Evolutionary conservation across 192 early-diverging fungal genomes (phyloP).

Genomic region (Geosiphon pyriformis): DNA sequence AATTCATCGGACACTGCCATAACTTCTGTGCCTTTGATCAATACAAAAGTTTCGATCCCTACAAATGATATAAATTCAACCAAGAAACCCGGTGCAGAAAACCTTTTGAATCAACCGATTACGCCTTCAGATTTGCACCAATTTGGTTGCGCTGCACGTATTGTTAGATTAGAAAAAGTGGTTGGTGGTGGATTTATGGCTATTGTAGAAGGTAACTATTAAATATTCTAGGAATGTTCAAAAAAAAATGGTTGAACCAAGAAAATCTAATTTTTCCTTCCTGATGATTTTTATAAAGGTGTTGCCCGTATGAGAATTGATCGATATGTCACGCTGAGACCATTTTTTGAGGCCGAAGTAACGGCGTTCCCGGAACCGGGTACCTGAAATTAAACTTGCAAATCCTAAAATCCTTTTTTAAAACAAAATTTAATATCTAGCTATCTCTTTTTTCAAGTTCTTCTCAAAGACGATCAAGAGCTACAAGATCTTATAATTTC

Average conservation of each 20-base stretch:
- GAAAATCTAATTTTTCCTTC: constrained; percentile 1
- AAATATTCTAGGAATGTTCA: not conserved
- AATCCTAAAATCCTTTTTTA: no score
- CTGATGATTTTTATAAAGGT: constrained; percentile 33
- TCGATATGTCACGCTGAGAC: constrained; percentile 35
- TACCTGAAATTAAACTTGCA: no score
- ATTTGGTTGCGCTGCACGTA: constrained; percentile 46
- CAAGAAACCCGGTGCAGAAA: constrained; percentile 15
- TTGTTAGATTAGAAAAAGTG: constrained; percentile 52
- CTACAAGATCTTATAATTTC: constrained; percentile 45
- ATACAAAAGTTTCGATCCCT: not conserved
- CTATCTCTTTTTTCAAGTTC: constrained; percentile 10
- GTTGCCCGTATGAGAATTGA: constrained; percentile 56
- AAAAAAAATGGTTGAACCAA: not conserved
- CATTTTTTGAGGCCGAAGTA: constrained; percentile 52
- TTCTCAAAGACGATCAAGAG: constrained; percentile 50
- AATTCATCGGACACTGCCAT: not conserved
- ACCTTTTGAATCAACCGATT: not conserved
- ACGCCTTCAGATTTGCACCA: constrained; percentile 29
- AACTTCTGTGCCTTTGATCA: not conserved
- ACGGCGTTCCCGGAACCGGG: constrained; percentile 36
- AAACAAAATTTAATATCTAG: not conserved
- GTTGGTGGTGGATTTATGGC: constrained; percentile 56
- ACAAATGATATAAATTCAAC: not conserved
- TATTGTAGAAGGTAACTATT: constrained; percentile 55